phyloP scores from a whole-genome alignment of 2,329 filamentous ascomycete species.

The Ilyonectria sp. region DNA sequence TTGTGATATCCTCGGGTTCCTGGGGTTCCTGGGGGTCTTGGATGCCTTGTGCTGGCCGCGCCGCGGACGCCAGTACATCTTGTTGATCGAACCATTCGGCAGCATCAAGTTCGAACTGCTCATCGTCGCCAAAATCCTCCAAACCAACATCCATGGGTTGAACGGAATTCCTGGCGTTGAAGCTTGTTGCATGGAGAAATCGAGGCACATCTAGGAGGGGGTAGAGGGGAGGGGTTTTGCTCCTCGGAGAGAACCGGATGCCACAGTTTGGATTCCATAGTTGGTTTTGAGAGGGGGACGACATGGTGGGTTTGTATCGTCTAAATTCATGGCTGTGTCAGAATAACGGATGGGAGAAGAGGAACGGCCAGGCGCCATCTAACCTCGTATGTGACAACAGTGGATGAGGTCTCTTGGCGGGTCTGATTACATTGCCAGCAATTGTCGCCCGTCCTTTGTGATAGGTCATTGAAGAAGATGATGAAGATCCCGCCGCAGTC shows the following conservation, averaged over 20 bases:
- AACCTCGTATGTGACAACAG: constrained; percentile 35
- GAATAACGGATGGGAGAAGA: constrained; percentile 14
- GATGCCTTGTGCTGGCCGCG: constrained; percentile 11
- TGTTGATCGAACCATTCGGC: constrained; percentile 47
- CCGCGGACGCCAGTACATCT: constrained; percentile 28
- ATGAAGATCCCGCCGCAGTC: constrained; percentile 32
- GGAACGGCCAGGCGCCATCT: constrained; percentile 11
- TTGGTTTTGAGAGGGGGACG: constrained; percentile 33
- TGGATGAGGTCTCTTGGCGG: constrained; percentile 34
- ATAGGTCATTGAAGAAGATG: constrained; percentile 40
- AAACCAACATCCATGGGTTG: constrained; percentile 12
- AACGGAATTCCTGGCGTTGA: neutral
- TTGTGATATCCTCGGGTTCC: constrained; percentile 14
- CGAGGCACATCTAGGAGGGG: constrained; percentile 46
- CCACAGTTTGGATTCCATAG: constrained; percentile 51
- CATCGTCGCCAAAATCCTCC: constrained; percentile 43
- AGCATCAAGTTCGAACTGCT: constrained; percentile 45
- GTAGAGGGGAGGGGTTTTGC: constrained; percentile 42
- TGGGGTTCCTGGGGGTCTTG: constrained; percentile 22
- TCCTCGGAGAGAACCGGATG: constrained; percentile 50
- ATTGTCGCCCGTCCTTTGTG: constrained; percentile 34
- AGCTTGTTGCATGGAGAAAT: constrained; percentile 42
- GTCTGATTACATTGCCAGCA: constrained; percentile 51
- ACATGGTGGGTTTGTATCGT: constrained; percentile 37
- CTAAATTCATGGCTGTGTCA: constrained; percentile 25